Conservation (phyloP, 2,329 filamentous ascomycete genomes). For the Neonectria magnoliae region DNA sequence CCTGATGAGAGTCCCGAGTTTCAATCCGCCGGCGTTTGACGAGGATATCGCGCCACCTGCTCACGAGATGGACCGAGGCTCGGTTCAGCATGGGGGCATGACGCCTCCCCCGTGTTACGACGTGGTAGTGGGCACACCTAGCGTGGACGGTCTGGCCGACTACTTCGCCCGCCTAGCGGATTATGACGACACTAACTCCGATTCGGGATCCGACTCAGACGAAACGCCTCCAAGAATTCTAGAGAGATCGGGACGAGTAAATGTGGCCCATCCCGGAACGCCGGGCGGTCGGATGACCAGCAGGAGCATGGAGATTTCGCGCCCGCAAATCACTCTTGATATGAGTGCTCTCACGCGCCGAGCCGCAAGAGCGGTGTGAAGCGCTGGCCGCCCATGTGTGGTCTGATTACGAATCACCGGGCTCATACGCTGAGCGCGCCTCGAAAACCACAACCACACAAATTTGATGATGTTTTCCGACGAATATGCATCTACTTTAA, state of each 20-base stretch:
- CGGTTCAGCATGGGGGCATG: slow-evolving; percentile 55
- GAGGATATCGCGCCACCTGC: slow-evolving; percentile 66
- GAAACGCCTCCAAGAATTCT: slow-evolving; percentile 58
- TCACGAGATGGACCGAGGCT: slow-evolving; percentile 36
- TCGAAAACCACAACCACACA: slow-evolving; percentile 11
- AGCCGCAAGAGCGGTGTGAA: slow-evolving; percentile 39
- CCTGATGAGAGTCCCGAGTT: slow-evolving; percentile 82
- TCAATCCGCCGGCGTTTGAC: slow-evolving; percentile 88
- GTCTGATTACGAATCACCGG: slow-evolving; percentile 19
- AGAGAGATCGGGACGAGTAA: slow-evolving; percentile 64
- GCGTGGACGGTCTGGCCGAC: slow-evolving; percentile 79
- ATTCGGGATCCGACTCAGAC: slow-evolving; percentile 55
- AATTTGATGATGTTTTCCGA: slow-evolving; percentile 24
- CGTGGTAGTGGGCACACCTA: slow-evolving; percentile 74
- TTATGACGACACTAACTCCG: slow-evolving; percentile 51
- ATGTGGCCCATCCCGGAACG: slow-evolving; percentile 66
- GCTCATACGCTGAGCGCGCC: not conserved
- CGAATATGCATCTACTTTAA: slow-evolving; percentile 30
- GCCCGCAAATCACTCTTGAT: slow-evolving; percentile 46
- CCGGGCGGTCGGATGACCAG: slow-evolving; percentile 65
- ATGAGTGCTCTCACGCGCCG: slow-evolving; percentile 39
- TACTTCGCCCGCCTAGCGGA: slow-evolving; percentile 86
- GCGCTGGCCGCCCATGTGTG: slow-evolving; percentile 36
- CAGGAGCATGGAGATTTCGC: slow-evolving; percentile 65
- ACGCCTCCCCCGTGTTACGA: slow-evolving; percentile 91